Percentiles rank a stretch among this genome's conserved stretches.
Evolutionary conservation across 441 rosid species (phyloP).

Genomic region (Pelargonium cotyledonis): DNA sequence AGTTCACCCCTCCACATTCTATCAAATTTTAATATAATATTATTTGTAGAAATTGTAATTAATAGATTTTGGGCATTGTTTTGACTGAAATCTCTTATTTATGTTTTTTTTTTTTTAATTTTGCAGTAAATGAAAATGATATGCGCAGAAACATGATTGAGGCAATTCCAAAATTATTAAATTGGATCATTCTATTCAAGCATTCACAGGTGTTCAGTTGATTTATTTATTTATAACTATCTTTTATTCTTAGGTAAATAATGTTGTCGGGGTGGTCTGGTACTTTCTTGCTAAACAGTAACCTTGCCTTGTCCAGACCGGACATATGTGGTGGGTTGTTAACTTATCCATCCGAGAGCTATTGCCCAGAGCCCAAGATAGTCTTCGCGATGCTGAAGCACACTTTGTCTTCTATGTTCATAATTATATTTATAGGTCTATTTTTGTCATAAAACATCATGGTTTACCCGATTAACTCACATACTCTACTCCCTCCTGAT

Average conservation of each 20-base stretch:
- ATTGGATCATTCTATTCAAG: constrained; percentile 68
- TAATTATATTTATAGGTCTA: not conserved
- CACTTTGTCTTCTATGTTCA: not conserved
- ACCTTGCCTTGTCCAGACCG: not conserved
- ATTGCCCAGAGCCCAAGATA: not conserved
- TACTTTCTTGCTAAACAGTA: constrained; percentile 2
- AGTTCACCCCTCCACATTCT: constrained; percentile 6
- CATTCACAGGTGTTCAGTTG: constrained; percentile 52
- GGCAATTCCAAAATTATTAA: constrained; percentile 68
- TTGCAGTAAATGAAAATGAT: constrained; percentile 72
- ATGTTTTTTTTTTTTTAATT: constrained; percentile 21
- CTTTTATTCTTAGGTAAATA: not conserved
- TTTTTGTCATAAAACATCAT: not conserved
- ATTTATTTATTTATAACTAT: constrained; percentile 16
- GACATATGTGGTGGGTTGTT: not conserved
- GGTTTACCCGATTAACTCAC: no score
- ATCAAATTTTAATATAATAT: not conserved
- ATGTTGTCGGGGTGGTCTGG: not conserved
- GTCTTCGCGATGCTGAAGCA: not conserved
- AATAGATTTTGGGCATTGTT: constrained; percentile 7
- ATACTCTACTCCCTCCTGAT: no score
- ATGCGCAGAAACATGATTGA: constrained; percentile 50
- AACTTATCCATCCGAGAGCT: not conserved
- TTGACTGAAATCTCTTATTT: constrained; percentile 24
- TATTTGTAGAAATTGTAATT: constrained; percentile 19